phyloP scores from a whole-genome alignment of 1,284 basidiomycete species.

The Ceratobasidium sp. region DNA sequence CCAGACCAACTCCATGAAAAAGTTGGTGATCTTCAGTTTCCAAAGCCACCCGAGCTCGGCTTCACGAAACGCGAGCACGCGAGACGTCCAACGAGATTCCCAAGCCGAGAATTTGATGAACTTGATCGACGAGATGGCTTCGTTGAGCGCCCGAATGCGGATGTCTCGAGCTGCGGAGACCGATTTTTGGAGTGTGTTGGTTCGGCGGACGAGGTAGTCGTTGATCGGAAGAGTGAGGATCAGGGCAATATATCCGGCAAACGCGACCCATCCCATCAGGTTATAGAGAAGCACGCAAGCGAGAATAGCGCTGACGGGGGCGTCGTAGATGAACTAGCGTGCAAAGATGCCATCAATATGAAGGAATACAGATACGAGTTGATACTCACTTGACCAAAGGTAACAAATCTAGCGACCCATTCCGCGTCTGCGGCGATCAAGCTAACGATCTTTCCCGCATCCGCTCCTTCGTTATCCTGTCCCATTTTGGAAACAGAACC shows the following conservation, averaged over 20 bases:
- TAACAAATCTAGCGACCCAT: slow-evolving; percentile 13
- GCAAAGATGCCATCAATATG: background rate
- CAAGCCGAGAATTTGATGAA: slow-evolving; percentile 41
- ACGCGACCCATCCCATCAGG: slow-evolving; percentile 39
- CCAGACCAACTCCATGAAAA: slow-evolving; percentile 33
- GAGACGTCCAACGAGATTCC: slow-evolving; percentile 36
- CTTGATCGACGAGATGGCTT: slow-evolving; percentile 39
- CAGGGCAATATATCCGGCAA: slow-evolving; percentile 37
- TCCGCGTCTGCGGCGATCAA: slow-evolving; percentile 32
- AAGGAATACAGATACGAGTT: background rate
- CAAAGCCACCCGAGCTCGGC: slow-evolving; percentile 25
- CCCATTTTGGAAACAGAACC: slow-evolving; percentile 31
- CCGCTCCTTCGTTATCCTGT: slow-evolving; percentile 6
- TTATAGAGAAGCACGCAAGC: slow-evolving; percentile 28
- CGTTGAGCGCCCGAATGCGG: slow-evolving; percentile 41
- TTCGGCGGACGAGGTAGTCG: slow-evolving; percentile 50
- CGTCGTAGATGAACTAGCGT: slow-evolving; percentile 58
- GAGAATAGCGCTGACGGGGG: slow-evolving; percentile 24
- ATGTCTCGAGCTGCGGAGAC: slow-evolving; percentile 74
- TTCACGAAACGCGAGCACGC: slow-evolving; percentile 23
- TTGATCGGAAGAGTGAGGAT: slow-evolving; percentile 37
- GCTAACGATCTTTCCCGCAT: slow-evolving; percentile 39
- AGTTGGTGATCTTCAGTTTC: slow-evolving; percentile 2
- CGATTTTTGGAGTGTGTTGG: background rate
- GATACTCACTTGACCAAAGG: background rate